phyloP scores from a whole-genome alignment of 2,329 filamentous ascomycete genomes.

The Fusarium odoratissimum region DNA sequence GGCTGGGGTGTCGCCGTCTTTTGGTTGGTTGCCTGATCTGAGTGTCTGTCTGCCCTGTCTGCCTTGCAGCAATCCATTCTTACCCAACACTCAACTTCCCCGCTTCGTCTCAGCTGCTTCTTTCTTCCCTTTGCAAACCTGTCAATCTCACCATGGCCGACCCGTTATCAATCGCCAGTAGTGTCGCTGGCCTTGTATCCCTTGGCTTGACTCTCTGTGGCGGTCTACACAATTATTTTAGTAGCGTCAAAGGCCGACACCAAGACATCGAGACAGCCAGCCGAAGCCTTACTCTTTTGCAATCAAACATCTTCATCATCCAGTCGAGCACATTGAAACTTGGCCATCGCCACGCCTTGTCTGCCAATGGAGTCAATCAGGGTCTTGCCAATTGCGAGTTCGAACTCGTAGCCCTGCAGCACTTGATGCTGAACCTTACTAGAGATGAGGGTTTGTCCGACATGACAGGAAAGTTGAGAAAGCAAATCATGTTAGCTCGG shows the following conservation, averaged over 20 bases:
- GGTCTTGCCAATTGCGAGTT: neutral
- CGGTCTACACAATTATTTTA: neutral
- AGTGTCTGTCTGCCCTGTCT: neutral
- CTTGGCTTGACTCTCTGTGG: neutral
- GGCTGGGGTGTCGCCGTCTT: neutral
- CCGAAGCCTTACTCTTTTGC: neutral
- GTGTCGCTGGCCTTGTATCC: conserved; percentile 11
- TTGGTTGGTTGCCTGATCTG: neutral
- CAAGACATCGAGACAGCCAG: neutral
- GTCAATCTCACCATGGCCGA: neutral
- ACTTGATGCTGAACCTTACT: accelerated
- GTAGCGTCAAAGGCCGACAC: neutral
- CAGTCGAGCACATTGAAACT: neutral
- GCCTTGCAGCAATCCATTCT: neutral
- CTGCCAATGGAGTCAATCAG: neutral
- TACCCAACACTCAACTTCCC: accelerated
- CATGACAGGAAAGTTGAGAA: neutral
- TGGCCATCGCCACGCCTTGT: neutral
- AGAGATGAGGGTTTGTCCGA: accelerated
- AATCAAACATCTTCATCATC: neutral
- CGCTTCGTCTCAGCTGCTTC: accelerated
- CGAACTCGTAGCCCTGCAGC: neutral
- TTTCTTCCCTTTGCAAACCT: accelerated
- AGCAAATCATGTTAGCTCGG: neutral
- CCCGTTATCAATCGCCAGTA: neutral